These are phyloP conservation scores for Phoma herbarum DNA, from an alignment of 2,329 filamentous ascomycete genomes.

Conservation along the genomic window DNA sequence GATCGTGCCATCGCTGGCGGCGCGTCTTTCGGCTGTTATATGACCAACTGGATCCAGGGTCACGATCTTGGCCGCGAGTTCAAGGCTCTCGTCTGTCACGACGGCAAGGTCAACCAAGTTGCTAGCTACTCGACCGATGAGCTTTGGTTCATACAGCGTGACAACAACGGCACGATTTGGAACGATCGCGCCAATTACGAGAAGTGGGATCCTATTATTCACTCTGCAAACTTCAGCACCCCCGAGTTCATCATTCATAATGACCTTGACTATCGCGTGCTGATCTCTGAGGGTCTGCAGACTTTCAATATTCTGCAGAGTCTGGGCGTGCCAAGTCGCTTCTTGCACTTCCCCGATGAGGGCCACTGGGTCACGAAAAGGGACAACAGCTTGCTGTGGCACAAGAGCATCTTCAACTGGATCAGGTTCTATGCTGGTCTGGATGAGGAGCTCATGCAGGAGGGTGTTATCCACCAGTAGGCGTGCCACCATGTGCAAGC, in stretches of 20 bases:
- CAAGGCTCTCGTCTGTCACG: conserved; percentile 87
- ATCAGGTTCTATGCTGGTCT: conserved; percentile 44
- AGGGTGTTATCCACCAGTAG: conserved; percentile 46
- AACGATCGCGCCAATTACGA: conserved; percentile 59
- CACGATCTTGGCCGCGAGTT: conserved; percentile 83
- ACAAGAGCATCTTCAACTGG: conserved; percentile 61
- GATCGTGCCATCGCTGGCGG: conserved; percentile 76
- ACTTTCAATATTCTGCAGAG: conserved; percentile 88
- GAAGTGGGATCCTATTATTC: conserved; percentile 65
- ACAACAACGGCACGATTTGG: conserved; percentile 53
- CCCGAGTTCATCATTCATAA: conserved; percentile 92
- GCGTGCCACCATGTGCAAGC: not conserved
- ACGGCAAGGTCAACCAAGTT: conserved; percentile 76
- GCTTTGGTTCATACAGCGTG: conserved; percentile 62
- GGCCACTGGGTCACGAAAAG: conserved; percentile 85
- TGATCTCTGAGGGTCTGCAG: conserved; percentile 81
- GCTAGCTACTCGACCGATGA: conserved; percentile 60
- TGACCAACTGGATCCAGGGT: conserved; percentile 85
- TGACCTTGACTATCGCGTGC: conserved; percentile 85
- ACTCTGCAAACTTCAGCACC: conserved; percentile 76
- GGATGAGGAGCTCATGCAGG: conserved; percentile 42
- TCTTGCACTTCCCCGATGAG: conserved; percentile 83
- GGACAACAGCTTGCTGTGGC: conserved; percentile 91
- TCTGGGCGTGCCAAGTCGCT: conserved; percentile 75
- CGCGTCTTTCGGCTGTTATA: conserved; percentile 60